Percentiles rank a stretch among this genome's conserved stretches.
Conservation (phyloP, 78 protist species). For the Anaeramoeba flamelloides region DNA sequence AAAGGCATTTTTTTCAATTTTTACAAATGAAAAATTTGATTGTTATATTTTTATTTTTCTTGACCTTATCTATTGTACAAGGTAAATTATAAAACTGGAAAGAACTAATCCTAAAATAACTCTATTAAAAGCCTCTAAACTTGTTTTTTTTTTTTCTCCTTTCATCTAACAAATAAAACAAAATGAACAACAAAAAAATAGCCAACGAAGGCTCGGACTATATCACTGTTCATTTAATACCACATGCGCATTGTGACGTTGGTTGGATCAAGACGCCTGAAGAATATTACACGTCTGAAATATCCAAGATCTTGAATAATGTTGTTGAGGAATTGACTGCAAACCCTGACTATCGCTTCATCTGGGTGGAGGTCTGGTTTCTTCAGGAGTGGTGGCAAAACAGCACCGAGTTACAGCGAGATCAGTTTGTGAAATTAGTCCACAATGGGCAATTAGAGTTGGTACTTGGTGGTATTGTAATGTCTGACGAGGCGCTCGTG, state of each 20-base stretch:
- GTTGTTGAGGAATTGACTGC: neutral
- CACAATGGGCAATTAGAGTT: conserved; percentile 30
- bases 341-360: conserved; percentile 15
- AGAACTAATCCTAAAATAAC: too few species aligned
- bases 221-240: too few species aligned
- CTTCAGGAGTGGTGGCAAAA: conserved; percentile 36
- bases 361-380: conserved; percentile 35
- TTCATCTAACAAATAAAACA: too few species aligned
- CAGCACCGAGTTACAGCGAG: neutral
- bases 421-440: conserved; percentile 7
- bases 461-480: conserved; percentile 47
- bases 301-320: conserved; percentile 4
- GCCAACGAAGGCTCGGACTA: too few species aligned
- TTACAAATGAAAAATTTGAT: too few species aligned
- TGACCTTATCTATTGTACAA: too few species aligned
- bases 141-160: too few species aligned
- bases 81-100: too few species aligned
- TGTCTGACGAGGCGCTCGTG: conserved; percentile 55
- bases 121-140: too few species aligned
- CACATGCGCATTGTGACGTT: conserved; percentile 46
- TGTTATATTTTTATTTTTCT: too few species aligned
- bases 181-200: too few species aligned
- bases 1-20: too few species aligned
- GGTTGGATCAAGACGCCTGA: conserved; percentile 39
- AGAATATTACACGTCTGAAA: conserved; percentile 13